Evolutionary conservation across 2,329 filamentous ascomycete genomes (phyloP).

Genomic region (Pestalotiopsis sp.): DNA sequence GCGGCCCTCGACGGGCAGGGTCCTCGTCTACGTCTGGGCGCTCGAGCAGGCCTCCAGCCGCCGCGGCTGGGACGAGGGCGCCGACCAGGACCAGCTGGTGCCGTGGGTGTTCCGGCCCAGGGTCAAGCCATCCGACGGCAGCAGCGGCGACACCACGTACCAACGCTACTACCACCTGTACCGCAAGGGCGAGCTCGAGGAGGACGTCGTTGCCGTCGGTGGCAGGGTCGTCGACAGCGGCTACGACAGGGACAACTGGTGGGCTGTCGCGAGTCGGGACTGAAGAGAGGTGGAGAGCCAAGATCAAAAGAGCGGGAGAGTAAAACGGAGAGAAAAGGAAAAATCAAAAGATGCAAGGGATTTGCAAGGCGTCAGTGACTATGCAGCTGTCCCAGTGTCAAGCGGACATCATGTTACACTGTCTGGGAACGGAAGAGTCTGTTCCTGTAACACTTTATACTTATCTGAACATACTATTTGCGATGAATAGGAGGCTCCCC

Average conservation of each 20-base stretch:
- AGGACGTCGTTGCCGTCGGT: slow-evolving; percentile 73
- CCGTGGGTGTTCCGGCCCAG: slow-evolving; percentile 77
- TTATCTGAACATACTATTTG: too few species aligned
- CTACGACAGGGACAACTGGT: slow-evolving; percentile 99
- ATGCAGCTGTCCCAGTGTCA: too few species aligned
- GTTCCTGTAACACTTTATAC: too few species aligned
- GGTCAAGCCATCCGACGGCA: slow-evolving; percentile 16
- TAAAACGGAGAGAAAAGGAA: not conserved
- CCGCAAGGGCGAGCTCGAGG: slow-evolving; percentile 80
- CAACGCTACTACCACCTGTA: slow-evolving; percentile 96
- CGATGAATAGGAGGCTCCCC: too few species aligned
- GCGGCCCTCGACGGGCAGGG: slow-evolving; percentile 61
- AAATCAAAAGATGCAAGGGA: not conserved
- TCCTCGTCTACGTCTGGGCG: slow-evolving; percentile 91
- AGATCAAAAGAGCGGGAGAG: not conserved
- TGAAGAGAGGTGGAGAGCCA: not conserved
- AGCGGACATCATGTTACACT: too few species aligned
- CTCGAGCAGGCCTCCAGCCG: slow-evolving; percentile 87
- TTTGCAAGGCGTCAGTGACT: too few species aligned
- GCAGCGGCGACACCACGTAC: slow-evolving; percentile 57
- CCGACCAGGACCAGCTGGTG: slow-evolving; percentile 89
- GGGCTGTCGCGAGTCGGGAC: slow-evolving; percentile 66
- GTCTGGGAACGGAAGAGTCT: too few species aligned
- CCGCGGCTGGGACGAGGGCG: slow-evolving; percentile 82
- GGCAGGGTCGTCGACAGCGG: slow-evolving; percentile 77